Conservation (phyloP, 441 rosid species). For the Mallotus repandus region DNA sequence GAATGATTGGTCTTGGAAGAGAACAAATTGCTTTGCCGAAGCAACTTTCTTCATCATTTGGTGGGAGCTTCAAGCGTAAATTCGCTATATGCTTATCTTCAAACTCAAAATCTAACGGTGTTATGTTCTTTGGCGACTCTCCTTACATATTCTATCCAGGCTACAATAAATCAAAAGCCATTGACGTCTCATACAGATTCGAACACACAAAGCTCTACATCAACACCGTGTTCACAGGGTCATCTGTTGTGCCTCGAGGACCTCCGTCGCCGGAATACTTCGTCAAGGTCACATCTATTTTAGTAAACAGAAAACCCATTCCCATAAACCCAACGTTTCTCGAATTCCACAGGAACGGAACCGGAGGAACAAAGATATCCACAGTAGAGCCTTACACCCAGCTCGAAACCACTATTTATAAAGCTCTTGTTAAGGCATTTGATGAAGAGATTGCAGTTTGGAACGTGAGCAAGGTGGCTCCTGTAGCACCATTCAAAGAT, state of each 20-base stretch:
- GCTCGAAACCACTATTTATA: conserved; percentile 16
- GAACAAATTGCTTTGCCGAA: conserved; percentile 2
- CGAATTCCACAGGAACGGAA: conserved; percentile 8
- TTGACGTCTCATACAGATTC: conserved; percentile 17
- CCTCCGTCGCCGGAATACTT: conserved; percentile 51
- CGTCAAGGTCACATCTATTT: conserved; percentile 31
- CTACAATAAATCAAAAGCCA: conserved; percentile 9
- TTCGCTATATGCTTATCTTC: conserved; percentile 30
- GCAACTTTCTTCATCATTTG: conserved; percentile 26
- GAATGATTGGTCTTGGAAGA: conserved; percentile 26
- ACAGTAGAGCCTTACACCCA: conserved; percentile 21
- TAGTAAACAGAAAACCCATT: conserved; percentile 15
- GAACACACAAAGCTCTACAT: conserved; percentile 41
- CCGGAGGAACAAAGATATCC: conserved; percentile 8
- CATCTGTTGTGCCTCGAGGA: conserved; percentile 34
- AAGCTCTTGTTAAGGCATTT: conserved; percentile 12
- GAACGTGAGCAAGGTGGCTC: conserved; percentile 8
- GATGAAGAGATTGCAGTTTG: conserved; percentile 3
- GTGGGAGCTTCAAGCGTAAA: conserved; percentile 20
- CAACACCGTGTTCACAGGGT: conserved; percentile 53
- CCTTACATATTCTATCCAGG: conserved; percentile 16
- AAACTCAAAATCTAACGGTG: neutral
- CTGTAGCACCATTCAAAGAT: conserved; percentile 8
- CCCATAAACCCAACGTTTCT: conserved; percentile 14
- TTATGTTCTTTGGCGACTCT: conserved; percentile 18